Evolutionary conservation across 169 alveolate species (phyloP), one percentile per base, ranked within the genome.

Genomic region (Cryptosporidium bovis): DNA sequence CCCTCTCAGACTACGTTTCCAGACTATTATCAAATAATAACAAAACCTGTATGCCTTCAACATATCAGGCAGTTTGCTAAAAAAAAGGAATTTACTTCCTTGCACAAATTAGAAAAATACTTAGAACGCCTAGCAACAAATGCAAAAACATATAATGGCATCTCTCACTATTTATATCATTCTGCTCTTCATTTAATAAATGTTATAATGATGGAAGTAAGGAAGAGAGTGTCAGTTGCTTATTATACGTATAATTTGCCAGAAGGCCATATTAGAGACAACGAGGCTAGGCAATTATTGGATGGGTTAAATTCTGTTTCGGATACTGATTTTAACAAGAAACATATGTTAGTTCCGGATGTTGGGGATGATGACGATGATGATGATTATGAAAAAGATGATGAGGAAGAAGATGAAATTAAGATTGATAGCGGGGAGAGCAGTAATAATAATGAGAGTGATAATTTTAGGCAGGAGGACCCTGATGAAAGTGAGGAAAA

Each of bases 291-390:
- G 36, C 87, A 77, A 44, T 64, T 77, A n/a, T 40, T 77, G 15
- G 87, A 77, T 15, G 87, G 87, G 8, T 24, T 77, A 77, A 77
- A 77, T 16, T 56, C 87, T 3, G 87, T 77, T 2, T 56, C 77
- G 1, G 87, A 77, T 18, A 56, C 87, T 1, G 87, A 77, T 62
- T 62, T 77, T 8, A 60, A 56, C 13, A 77, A 71, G 33, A 77
- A 36, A n/a, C 87, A 77, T 27, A 77, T 77, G 87, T 29, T 77
- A 24, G 87, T 77, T 60, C 87, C 87, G 13, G 87, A 77, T 46
- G 87, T 77, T 40, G 87, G 87, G 6, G 87, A 77, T 20, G 87
- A 77, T 15, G 87, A 77, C 20, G 87, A 62, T n/a, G 71, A 77
- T 10, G 85, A 62, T 10, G 69, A 77, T 6, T 69, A 77, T 3